A percentile compares a stretch with the other conserved stretches of the same genome.
Evolutionary conservation across 306 rosid genomes (phyloP).

Genomic region (Prunus padus): DNA sequence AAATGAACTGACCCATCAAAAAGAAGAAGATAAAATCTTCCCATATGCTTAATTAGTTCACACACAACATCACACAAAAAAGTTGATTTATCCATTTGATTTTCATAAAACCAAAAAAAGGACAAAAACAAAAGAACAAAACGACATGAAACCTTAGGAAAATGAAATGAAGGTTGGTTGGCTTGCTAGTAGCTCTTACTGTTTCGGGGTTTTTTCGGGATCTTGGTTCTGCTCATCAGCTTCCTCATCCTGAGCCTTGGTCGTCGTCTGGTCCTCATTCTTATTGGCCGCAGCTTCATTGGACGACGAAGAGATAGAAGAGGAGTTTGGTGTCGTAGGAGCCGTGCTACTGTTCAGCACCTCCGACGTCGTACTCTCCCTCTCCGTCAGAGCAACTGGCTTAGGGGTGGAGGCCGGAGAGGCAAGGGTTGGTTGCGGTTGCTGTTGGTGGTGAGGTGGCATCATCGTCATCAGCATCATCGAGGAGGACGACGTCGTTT

Average conservation of each 20-base stretch:
- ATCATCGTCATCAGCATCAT: constrained; percentile 8
- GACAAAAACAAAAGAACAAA: neutral
- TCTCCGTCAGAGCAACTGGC: neutral
- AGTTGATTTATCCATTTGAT: neutral
- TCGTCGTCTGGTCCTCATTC: constrained; percentile 17
- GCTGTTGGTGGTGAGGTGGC: neutral
- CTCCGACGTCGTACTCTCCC: constrained; percentile 47
- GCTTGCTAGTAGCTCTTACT: constrained; percentile 46
- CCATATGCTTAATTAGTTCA: too few species aligned
- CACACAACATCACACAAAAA: neutral
- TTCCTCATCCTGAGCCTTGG: constrained; percentile 18
- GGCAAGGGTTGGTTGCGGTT: constrained; percentile 2
- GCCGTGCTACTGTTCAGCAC: constrained; percentile 46
- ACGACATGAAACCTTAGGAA: neutral
- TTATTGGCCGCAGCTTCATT: constrained; percentile 41
- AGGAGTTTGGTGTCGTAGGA: constrained; percentile 63
- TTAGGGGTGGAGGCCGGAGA: constrained; percentile 33
- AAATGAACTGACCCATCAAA: neutral
- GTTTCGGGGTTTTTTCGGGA: constrained; percentile 59
- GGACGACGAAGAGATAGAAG: constrained; percentile 65
- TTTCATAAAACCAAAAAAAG: neutral
- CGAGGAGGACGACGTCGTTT: neutral
- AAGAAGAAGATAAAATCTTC: neutral
- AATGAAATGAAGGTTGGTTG: neutral
- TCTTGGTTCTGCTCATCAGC: constrained; percentile 32